Base-by-base conservation (phyloP, 1,139 yeast genomes). In the Hemisphaericaspora subhashii region DNA sequence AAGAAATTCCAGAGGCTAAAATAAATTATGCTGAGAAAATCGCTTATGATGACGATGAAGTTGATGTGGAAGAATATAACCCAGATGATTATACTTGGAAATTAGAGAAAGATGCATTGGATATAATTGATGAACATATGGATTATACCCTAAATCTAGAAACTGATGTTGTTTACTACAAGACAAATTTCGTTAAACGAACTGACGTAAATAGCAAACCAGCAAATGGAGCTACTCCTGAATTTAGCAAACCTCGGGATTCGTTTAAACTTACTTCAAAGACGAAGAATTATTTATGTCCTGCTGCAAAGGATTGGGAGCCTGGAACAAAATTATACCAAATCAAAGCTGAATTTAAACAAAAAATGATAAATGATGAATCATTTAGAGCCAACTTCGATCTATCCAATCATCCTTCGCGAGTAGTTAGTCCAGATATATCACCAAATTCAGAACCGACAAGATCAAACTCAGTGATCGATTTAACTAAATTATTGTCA, bases 371-470 rank as follows among this genome's bases (percentile, higher is more conserved):
- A 58, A 64, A 68, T 47, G 66, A 62, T 39, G 72, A 64, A 11
- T 58, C 71, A 2, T 72, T 72, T 54, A 67, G 62, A 39, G 57
- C 54, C 35, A 46, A 57, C 3, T 72, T 60, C 41, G 55, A 54
- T 44, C 48, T 72, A 18, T 45, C 52, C 10, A 56, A 60, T 33
- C 68, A 57, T 17, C 77, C 77, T 0, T 35, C 42, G 12, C 55
- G 54, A 33, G 74, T 74, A 4, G 57, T 66, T 1, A 61, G 72
- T 25, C 77, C 77, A 2, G 74, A 68, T 36, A 70, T 72, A 2
- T 67, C 74, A 8, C 77, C 77, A 6, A 62, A 52, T 35, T 66
- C 74, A 1, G 72, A 66, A 42, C 77, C 77, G 5, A 64, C 74
- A 7, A 52, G 73, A 41, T 57, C 61, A 31, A 72, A 72, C 44